phyloP scores from a whole-genome alignment of 2,329 filamentous ascomycete genomes.

The Paecilomyces dactylethromorphus region DNA sequence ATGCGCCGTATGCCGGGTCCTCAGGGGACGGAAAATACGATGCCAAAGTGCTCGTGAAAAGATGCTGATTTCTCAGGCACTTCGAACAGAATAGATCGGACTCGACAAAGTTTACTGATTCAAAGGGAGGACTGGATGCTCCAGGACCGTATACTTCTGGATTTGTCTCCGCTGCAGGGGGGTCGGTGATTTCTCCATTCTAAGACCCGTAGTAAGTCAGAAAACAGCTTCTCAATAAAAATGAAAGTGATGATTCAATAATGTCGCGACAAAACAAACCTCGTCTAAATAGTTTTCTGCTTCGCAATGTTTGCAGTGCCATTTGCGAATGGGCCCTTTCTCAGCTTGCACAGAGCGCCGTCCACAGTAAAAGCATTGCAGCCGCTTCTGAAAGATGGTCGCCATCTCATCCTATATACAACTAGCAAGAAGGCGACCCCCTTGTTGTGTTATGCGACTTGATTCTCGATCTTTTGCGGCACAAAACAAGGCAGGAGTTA shows the following conservation, averaged over 20 bases:
- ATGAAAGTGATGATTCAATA: neutral
- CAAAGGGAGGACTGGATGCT: conserved; percentile 41
- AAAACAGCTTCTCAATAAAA: conserved; percentile 10
- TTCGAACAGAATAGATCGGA: conserved; percentile 60
- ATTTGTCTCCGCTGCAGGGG: conserved; percentile 58
- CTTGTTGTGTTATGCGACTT: neutral
- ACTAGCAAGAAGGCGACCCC: neutral
- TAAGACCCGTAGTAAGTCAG: conserved; percentile 29
- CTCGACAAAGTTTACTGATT: conserved; percentile 23
- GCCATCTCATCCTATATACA: conserved; percentile 28
- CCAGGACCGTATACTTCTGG: conserved; percentile 25
- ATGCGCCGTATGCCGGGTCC: conserved; percentile 62
- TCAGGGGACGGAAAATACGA: conserved; percentile 66
- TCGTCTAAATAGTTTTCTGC: conserved; percentile 85
- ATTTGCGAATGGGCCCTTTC: conserved; percentile 55
- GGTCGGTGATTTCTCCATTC: conserved; percentile 86
- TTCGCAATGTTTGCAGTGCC: conserved; percentile 71
- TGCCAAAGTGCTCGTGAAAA: conserved; percentile 68
- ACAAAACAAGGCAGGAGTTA: conserved; percentile 1
- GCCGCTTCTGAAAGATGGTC: conserved; percentile 35
- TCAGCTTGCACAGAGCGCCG: conserved; percentile 56
- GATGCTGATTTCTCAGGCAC: conserved; percentile 83
- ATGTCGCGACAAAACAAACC: conserved; percentile 43
- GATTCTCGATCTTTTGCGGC: neutral
- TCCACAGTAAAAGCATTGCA: conserved; percentile 82